phyloP scores from a whole-genome alignment of 2,329 filamentous ascomycete species.

The Alternaria dauci region DNA sequence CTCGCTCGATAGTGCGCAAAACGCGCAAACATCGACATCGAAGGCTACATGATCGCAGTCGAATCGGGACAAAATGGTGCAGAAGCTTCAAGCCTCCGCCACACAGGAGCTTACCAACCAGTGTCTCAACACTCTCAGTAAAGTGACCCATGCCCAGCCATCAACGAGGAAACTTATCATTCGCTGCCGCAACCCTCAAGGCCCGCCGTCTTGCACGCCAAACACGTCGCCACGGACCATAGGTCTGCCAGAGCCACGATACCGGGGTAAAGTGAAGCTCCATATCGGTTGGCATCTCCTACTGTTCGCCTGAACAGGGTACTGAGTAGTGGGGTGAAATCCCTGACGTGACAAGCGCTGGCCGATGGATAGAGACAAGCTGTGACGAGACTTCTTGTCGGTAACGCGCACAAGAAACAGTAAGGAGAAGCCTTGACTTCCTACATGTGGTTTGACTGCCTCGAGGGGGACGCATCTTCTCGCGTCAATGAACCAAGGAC shows the following conservation, averaged over 20 bases:
- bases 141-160: background rate
- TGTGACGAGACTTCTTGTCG: background rate
- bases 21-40: slow-evolving; percentile 6
- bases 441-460: slow-evolving; percentile 26
- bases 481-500: slow-evolving; percentile 37
- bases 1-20: background rate
- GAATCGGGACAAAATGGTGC: slow-evolving; percentile 12
- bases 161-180: background rate
- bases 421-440: slow-evolving; percentile 19
- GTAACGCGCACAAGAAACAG: slow-evolving; percentile 8
- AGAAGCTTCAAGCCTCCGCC: slow-evolving; percentile 11
- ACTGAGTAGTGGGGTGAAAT: slow-evolving; percentile 11
- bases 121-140: background rate
- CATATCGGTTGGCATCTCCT: slow-evolving; percentile 20
- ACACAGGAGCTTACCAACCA: slow-evolving; percentile 22
- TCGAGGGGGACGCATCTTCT: slow-evolving; percentile 27
- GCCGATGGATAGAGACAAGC: background rate
- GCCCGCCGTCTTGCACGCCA: slow-evolving; percentile 7
- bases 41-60: slow-evolving; percentile 6
- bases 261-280: slow-evolving; percentile 12
- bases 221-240: slow-evolving; percentile 19
- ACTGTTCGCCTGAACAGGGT: slow-evolving; percentile 16
- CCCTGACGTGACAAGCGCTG: slow-evolving; percentile 2
- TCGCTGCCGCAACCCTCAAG: background rate
- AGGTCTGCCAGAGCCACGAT: slow-evolving; percentile 20